Percentiles rank a stretch among this genome's conserved stretches.
phyloP scores from a whole-genome alignment of 768 basidiomycete species.

The Collybiopsis luxurians region DNA sequence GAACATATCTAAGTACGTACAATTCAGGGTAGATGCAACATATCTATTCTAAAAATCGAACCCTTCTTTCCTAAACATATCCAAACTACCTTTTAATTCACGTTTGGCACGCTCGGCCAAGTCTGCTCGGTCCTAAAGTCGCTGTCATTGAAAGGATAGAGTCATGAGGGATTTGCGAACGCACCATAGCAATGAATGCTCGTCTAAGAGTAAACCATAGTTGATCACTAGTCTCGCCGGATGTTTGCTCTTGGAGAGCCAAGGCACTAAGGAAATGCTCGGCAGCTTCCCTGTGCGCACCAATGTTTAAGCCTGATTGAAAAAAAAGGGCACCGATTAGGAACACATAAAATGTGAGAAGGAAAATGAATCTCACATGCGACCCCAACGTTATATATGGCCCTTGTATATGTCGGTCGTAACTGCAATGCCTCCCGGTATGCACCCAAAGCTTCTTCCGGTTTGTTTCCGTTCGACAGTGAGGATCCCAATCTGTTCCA shows the following conservation, averaged over 20 bases:
- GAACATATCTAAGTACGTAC: too few relatives aligned
- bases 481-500: constrained; percentile 97
- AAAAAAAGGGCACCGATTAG: too few relatives aligned
- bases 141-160: background rate
- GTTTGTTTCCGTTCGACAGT: constrained; percentile 89
- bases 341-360: too few relatives aligned
- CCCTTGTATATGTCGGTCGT: constrained; percentile 94
- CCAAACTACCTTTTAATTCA: constrained; percentile 58
- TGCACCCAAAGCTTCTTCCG: constrained; percentile 89
- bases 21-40: too few relatives aligned
- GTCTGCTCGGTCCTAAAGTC: constrained; percentile 68
- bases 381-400: constrained; percentile 97
- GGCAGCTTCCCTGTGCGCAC: constrained; percentile 91
- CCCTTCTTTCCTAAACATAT: constrained; percentile 76
- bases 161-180: constrained; percentile 15
- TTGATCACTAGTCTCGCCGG: constrained; percentile 72
- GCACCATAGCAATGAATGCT: constrained; percentile 77
- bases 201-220: constrained; percentile 90
- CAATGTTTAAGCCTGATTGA: constrained; percentile 84
- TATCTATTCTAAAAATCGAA: constrained; percentile 72
- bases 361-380: constrained; percentile 66
- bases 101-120: constrained; percentile 74
- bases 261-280: constrained; percentile 93
- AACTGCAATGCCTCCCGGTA: constrained; percentile 89
- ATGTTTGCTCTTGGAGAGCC: constrained; percentile 69